These are phyloP conservation scores for Saturnispora halmiae DNA, from an alignment of 805 yeast species.

Conservation along the genomic window DNA sequence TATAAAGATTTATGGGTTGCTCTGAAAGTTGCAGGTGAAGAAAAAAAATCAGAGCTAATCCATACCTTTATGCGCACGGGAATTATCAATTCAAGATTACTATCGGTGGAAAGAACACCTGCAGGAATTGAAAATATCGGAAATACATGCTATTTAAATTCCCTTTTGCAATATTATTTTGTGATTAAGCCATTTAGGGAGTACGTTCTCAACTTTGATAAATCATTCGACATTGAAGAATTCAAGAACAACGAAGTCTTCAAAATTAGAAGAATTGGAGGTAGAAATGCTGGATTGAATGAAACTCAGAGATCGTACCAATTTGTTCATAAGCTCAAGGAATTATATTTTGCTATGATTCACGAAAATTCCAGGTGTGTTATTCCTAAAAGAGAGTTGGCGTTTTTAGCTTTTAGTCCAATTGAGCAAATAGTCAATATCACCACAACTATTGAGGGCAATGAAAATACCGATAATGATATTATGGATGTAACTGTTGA, in stretches of 20 bases:
- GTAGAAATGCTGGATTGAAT: constrained; percentile 65
- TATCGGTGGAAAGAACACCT: constrained; percentile 70
- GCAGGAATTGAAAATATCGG: constrained; percentile 92
- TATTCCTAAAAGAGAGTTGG: constrained; percentile 74
- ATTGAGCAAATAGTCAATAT: constrained; percentile 51
- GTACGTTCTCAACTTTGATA: constrained; percentile 48
- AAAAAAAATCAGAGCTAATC: constrained; percentile 47
- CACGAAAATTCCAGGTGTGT: constrained; percentile 54
- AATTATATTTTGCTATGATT: constrained; percentile 62
- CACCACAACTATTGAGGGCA: constrained; percentile 31
- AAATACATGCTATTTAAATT: constrained; percentile 89
- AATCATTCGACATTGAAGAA: constrained; percentile 19
- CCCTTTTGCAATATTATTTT: constrained; percentile 83
- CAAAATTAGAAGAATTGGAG: constrained; percentile 68
- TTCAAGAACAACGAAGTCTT: constrained; percentile 29
- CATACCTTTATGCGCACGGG: constrained; percentile 53
- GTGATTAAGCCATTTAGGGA: constrained; percentile 74
- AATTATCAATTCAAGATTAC: constrained; percentile 43
- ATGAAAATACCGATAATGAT: no score
- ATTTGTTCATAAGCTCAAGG: constrained; percentile 65
- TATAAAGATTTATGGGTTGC: constrained; percentile 50
- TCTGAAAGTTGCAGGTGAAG: constrained; percentile 45
- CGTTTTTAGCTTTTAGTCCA: constrained; percentile 78
- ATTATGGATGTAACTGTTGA: constrained; percentile 10
- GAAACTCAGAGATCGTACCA: constrained; percentile 79